Conservation (phyloP, 495 filamentous ascomycete species). For the Tetracladium setigerum region DNA sequence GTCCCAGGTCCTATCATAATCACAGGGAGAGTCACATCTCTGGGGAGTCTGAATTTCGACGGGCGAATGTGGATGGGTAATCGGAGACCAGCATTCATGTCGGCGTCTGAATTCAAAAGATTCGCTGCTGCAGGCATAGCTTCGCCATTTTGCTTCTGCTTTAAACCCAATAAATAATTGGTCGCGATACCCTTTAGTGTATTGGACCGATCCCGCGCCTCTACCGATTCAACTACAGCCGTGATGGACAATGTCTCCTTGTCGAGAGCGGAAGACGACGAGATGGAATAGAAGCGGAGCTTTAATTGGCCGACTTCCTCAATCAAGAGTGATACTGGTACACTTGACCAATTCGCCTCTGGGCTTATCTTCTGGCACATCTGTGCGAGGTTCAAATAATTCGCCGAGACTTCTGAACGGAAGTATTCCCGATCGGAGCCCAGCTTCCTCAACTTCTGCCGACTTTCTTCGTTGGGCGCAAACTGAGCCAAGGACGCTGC, state of each 20-base stretch:
- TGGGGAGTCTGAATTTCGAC: constrained; percentile 53
- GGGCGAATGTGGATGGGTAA: background rate
- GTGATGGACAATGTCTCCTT: constrained; percentile 13
- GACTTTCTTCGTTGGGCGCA: background rate
- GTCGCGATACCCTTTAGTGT: constrained; percentile 7
- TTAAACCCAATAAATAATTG: constrained; percentile 8
- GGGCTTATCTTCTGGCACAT: background rate
- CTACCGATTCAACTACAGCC: background rate
- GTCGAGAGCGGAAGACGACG: constrained; percentile 14
- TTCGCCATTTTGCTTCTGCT: too few species aligned
- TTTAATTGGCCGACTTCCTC: constrained; percentile 5
- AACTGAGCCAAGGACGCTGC: constrained; percentile 4
- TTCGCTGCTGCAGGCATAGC: too few species aligned
- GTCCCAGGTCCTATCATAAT: constrained; percentile 53
- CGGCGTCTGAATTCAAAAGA: too few species aligned
- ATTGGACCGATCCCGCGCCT: background rate
- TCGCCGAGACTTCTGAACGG: background rate
- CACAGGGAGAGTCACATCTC: constrained; percentile 49
- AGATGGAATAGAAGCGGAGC: constrained; percentile 22
- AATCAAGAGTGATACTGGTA: constrained; percentile 12
- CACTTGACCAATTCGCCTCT: background rate
- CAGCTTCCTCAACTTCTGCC: background rate
- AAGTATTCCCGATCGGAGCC: constrained; percentile 4
- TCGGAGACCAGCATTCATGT: too few species aligned
- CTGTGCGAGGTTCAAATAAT: constrained; percentile 6